Conservation (phyloP, 345 rosid species). For the Erysimum cheiranthoides region DNA sequence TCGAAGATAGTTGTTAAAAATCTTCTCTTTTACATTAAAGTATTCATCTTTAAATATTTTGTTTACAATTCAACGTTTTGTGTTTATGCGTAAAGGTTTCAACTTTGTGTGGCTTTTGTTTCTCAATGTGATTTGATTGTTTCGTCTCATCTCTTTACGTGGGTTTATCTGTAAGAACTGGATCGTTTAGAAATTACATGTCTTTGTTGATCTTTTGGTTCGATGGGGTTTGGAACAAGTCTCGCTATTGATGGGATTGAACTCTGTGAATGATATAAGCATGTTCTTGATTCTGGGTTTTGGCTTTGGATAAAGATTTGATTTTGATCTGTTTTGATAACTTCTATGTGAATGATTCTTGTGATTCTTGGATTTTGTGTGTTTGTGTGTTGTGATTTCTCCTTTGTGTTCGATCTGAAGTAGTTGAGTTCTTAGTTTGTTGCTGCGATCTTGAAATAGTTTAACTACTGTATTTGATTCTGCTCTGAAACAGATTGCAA, state of each 20-base stretch:
- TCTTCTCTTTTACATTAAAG: constrained; percentile 40
- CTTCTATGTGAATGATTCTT: neutral
- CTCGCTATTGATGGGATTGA: constrained; percentile 17
- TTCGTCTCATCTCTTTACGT: constrained; percentile 35
- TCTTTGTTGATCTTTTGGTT: constrained; percentile 37
- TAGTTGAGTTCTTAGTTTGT: constrained; percentile 1
- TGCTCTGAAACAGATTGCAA: no score
- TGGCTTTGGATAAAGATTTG: neutral
- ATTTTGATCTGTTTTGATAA: neutral
- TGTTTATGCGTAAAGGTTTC: constrained; percentile 26
- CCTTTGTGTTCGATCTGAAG: constrained; percentile 1
- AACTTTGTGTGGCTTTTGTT: constrained; percentile 26
- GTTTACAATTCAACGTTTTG: constrained; percentile 46
- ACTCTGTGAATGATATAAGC: constrained; percentile 11
- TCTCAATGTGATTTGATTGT: constrained; percentile 35
- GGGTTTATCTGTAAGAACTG: constrained; percentile 35
- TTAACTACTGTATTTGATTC: no score
- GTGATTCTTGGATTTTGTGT: constrained; percentile 24
- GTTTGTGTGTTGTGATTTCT: constrained; percentile 17
- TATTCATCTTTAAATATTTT: constrained; percentile 41
- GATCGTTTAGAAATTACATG: constrained; percentile 47
- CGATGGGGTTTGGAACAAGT: constrained; percentile 25
- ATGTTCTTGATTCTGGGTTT: constrained; percentile 39
- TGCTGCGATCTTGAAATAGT: constrained; percentile 31
- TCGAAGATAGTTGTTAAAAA: constrained; percentile 30